Conservation (phyloP, 768 basidiomycete genomes). For the Suillus bovinus region DNA sequence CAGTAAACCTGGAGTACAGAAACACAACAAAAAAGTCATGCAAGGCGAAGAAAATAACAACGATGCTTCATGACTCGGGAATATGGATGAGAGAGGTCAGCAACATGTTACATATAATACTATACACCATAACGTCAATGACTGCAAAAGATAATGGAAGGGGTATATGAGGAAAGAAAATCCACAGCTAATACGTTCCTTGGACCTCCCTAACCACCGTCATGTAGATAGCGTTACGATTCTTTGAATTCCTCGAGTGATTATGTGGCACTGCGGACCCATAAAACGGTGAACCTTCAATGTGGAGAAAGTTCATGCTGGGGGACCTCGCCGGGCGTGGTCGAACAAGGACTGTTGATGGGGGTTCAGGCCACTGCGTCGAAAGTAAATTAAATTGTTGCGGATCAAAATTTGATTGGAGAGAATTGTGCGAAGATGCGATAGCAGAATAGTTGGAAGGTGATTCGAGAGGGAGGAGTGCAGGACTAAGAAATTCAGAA, state of each 20-base stretch:
- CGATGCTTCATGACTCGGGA: neutral
- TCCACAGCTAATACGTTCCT: neutral
- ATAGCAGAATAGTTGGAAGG: constrained; percentile 21
- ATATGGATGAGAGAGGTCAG: neutral
- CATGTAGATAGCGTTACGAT: constrained; percentile 41
- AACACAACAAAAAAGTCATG: neutral
- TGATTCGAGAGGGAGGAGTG: constrained; percentile 24
- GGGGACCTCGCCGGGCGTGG: constrained; percentile 9
- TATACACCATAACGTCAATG: neutral
- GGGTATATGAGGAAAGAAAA: neutral
- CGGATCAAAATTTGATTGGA: constrained; percentile 29
- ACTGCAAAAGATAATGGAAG: neutral
- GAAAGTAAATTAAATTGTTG: constrained; percentile 11
- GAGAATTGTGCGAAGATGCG: constrained; percentile 34
- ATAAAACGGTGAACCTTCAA: constrained; percentile 4
- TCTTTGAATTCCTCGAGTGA: neutral
- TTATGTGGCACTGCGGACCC: constrained; percentile 5
- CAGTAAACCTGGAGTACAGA: neutral
- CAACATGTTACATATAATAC: neutral
- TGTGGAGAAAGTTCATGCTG: constrained; percentile 7
- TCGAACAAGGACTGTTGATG: constrained; percentile 17
- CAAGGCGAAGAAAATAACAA: neutral
- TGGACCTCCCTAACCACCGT: constrained; percentile 43
- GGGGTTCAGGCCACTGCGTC: constrained; percentile 25
- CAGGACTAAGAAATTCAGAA: constrained; percentile 15